Base-by-base conservation (phyloP, 176 grass and related monocot species). In the Pontederia crassipes region DNA sequence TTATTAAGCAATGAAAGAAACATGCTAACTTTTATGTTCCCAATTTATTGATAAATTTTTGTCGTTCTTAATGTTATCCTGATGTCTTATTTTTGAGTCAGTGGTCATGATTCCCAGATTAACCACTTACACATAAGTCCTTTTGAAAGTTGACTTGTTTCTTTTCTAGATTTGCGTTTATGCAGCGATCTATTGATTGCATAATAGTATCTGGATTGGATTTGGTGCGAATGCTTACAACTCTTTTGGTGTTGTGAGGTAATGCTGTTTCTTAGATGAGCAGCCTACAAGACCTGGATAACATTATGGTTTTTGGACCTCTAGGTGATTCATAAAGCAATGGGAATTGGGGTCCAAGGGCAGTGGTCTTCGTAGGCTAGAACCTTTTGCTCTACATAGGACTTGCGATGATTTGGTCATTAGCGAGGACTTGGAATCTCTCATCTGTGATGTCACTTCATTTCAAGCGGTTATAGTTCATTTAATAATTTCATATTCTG, bases 181-280 rank as follows among this genome's bases (percentile, higher is more conserved):
- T 81, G 81, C 29, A 75, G 62, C 29, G 62, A 78, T 75, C 78
- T 84, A 57, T 71, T 81, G 78, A 84, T 89, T 89, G 74, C 71
- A 15, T 79, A 72, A 81, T 89, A 84, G 78, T 77, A 84, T 80
- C 77, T 78, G 77, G 70, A 81, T 89, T 81, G 54, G 66, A 88
- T 83, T 68, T 87, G 70, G 72, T 66, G 68, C 49, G 15, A 66
- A 32, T 65, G 60, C 71, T 69, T 80, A 65, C 85, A 65, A 73
- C 72, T 45, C 2, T 83, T 79, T 80, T 89, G 73, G 65, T 89
- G 74, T 63, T 74, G 66, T 75, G 81, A 89, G 81, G 81, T 89
- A 89, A 40, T 84, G 81, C 67, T 65, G 55, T 51, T 83, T 80
- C 66, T 80, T 83, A 71, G 74, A 77, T 12, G 69, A 78, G 66